phyloP scores from a whole-genome alignment of 2,329 filamentous ascomycete species.

The Pseudogymnoascus sp. region DNA sequence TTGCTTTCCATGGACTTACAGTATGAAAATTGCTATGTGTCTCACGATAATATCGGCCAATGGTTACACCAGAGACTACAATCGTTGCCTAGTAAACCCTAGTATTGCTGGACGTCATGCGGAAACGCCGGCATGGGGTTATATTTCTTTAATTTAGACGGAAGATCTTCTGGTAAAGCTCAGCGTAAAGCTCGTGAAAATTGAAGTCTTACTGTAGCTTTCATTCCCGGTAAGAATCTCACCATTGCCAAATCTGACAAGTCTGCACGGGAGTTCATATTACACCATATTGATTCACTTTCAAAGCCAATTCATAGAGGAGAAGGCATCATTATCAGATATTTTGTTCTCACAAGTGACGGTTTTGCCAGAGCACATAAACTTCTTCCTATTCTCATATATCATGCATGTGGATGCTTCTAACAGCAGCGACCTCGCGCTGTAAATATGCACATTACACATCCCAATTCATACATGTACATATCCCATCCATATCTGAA shows the following conservation, averaged over 20 bases:
- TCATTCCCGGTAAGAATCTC: not conserved
- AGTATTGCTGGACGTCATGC: not conserved
- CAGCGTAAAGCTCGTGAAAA: not conserved
- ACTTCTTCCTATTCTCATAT: not conserved
- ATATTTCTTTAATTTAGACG: not conserved
- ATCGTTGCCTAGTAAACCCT: not conserved
- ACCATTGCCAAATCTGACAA: not conserved
- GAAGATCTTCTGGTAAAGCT: not conserved
- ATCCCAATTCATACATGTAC: constrained; percentile 3
- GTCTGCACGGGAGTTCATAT: not conserved
- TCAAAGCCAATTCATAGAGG: not conserved
- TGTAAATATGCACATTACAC: constrained; percentile 5
- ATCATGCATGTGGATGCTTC: not conserved
- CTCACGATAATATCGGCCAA: not conserved
- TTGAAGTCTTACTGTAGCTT: not conserved
- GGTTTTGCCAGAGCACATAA: not conserved
- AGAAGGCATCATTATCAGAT: not conserved
- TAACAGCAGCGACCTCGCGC: constrained; percentile 1
- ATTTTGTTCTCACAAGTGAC: not conserved
- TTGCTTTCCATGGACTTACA: not conserved
- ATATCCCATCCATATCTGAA: not conserved
- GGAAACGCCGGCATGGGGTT: not conserved
- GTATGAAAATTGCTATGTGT: not conserved
- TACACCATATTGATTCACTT: not conserved
- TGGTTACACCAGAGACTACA: not conserved